Evolutionary conservation across 352 stramenopile genomes (phyloP).

Genomic region (Blastocystis sp.): DNA sequence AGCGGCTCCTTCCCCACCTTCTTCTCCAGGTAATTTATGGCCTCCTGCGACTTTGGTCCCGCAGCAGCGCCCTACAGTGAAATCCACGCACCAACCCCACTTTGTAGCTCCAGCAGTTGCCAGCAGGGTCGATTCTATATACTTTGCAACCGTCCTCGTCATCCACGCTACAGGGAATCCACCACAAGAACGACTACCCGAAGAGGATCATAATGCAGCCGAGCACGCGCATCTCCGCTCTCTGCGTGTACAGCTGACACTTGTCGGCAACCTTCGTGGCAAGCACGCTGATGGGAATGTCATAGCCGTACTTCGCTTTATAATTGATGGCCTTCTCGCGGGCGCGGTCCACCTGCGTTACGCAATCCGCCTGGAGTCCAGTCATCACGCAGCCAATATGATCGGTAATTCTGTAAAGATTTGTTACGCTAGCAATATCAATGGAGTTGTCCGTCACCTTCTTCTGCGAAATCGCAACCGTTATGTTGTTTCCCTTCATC

Average conservation of each 20-base stretch:
- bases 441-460: slow-evolving; percentile 71
- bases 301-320: slow-evolving; percentile 71
- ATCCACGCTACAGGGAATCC: slow-evolving; percentile 51
- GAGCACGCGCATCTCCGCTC: slow-evolving; percentile 69
- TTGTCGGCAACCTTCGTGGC: slow-evolving; percentile 70
- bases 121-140: slow-evolving; percentile 72
- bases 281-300: slow-evolving; percentile 71
- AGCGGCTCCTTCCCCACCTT: slow-evolving; percentile 58
- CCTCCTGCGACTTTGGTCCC: slow-evolving; percentile 68
- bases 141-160: slow-evolving; percentile 66
- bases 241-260: slow-evolving; percentile 71
- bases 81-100: neutral
- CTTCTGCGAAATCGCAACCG: slow-evolving; percentile 71
- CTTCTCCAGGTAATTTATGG: slow-evolving; percentile 70
- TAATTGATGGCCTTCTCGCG: slow-evolving; percentile 69
- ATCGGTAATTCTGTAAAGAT: slow-evolving; percentile 72
- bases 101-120: slow-evolving; percentile 71
- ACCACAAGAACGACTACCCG: slow-evolving; percentile 15
- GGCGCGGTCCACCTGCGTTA: slow-evolving; percentile 68
- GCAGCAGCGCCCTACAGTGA: slow-evolving; percentile 57
- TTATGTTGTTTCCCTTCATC: slow-evolving; percentile 70
- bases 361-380: slow-evolving; percentile 65
- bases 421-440: slow-evolving; percentile 70
- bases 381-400: slow-evolving; percentile 71
- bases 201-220: slow-evolving; percentile 71